Base-by-base conservation (phyloP, 768 basidiomycete species). In the Cyclocybe cylindracea region DNA sequence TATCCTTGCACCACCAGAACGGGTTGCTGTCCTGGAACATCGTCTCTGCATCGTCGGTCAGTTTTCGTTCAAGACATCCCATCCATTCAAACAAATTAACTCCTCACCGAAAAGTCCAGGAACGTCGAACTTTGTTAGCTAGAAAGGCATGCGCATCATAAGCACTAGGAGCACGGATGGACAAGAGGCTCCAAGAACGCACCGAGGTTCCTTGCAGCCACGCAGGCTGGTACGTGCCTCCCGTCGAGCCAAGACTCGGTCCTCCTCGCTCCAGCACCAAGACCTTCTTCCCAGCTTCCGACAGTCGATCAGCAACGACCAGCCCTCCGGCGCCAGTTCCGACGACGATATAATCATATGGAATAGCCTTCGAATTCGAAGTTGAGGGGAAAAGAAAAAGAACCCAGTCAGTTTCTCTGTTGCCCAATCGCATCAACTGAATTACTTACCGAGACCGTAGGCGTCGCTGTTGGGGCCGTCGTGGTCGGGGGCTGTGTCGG, bases 1-100 rank as follows among this genome's bases (percentile, higher is more conserved):
- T 68, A 64, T 85, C 84, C 66, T 81, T 83, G 68, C 84, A 86
- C 82, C 82, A 86, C 78, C 79, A 86, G 67, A 73, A 85, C 2
- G 74, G 69, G 56, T 82, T 75, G 37, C 69, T 61, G 48, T 83
- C 82, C 11, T 76, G 72, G 68, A 86, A 86, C 80, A 85, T 79
- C 38, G 80, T 78, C 67, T 86, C 82, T 76, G 39, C 29, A 31
- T 13, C 11, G 4, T 31, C 2, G 33, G 24, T 33, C 19, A 43
- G 32, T 34, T 2, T 31, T 52, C 14, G 53, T 29, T 43, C 7
- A 18, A 24, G 9, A 29, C 29, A 24, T 45, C 5, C 18, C 24
- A 32, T 16, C 43, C 6, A 18, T 35, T 32, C 11, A 34, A 34
- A 29, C n/a, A 4, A 1, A 32, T 19, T 32, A 1, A 9, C 19